These are phyloP conservation scores for Calonectria pseudoreteaudii DNA, from an alignment of 2,329 filamentous ascomycete species.

Conservation along the genomic window DNA sequence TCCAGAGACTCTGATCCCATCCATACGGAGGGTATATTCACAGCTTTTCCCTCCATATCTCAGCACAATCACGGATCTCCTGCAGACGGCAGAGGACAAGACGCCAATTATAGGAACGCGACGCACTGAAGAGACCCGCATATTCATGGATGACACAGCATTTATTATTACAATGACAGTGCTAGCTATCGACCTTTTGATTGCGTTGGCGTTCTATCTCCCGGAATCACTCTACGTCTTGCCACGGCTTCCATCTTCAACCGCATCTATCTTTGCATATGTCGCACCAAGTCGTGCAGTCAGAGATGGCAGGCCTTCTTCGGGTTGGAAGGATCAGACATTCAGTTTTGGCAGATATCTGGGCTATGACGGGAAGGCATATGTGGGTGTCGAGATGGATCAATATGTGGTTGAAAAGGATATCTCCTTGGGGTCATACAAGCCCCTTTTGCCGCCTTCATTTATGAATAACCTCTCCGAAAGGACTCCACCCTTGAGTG, in stretches of 20 bases:
- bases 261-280: slow-evolving; percentile 5
- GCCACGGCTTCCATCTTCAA: neutral
- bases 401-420: neutral
- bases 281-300: slow-evolving; percentile 12
- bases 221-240: neutral
- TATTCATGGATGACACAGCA: neutral
- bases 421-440: neutral
- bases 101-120: neutral
- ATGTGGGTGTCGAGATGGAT: slow-evolving; percentile 17
- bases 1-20: neutral
- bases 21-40: neutral
- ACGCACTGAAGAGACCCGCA: neutral
- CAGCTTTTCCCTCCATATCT: neutral
- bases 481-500: neutral
- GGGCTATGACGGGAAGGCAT: neutral
- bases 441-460: neutral
- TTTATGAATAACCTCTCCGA: neutral
- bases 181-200: neutral
- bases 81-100: neutral
- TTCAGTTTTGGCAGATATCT: slow-evolving; percentile 19
- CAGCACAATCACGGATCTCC: neutral
- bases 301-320: neutral
- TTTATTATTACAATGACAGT: neutral
- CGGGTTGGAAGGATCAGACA: neutral
- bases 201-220: neutral